Evolutionary conservation across 352 stramenopile species (phyloP).

Genomic region (Peronospora belbahrii): DNA sequence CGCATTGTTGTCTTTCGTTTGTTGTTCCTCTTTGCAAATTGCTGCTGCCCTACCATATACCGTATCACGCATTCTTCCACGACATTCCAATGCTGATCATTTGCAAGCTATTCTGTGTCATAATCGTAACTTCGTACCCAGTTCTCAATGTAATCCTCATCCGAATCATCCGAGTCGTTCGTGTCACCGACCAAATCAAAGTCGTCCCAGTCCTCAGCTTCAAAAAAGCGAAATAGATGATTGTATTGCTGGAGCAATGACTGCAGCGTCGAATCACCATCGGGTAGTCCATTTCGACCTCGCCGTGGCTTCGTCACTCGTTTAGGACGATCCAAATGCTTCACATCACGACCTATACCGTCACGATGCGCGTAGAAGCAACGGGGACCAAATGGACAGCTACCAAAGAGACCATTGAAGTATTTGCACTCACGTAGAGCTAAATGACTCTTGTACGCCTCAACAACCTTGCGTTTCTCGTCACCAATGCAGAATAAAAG

Average conservation of each 20-base stretch:
- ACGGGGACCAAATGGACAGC: conserved; percentile 60
- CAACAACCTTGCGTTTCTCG: conserved; percentile 44
- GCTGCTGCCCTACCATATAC: conserved; percentile 18
- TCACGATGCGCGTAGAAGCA: conserved; percentile 78
- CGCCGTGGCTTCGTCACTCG: conserved; percentile 26
- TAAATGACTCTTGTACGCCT: conserved; percentile 70
- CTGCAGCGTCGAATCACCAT: conserved; percentile 28
- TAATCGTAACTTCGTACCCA: conserved; percentile 23
- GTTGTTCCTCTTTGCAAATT: neutral
- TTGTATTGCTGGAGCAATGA: conserved; percentile 54
- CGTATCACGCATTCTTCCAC: neutral
- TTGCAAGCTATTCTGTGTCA: conserved; percentile 18
- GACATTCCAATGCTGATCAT: neutral
- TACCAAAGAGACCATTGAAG: conserved; percentile 59
- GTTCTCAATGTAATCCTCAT: conserved; percentile 23
- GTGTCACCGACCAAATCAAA: conserved; percentile 22
- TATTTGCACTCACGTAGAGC: conserved; percentile 75
- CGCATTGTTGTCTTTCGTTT: neutral
- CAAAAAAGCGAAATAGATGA: conserved; percentile 57
- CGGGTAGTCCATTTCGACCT: conserved; percentile 6
- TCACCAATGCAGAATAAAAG: conserved; percentile 64
- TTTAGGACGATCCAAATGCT: conserved; percentile 51
- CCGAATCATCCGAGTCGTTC: conserved; percentile 22
- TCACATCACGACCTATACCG: conserved; percentile 44
- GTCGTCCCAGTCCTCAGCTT: conserved; percentile 52